phyloP scores from a whole-genome alignment of 2,329 filamentous ascomycete species.

The Arthrocladium fulminans region DNA sequence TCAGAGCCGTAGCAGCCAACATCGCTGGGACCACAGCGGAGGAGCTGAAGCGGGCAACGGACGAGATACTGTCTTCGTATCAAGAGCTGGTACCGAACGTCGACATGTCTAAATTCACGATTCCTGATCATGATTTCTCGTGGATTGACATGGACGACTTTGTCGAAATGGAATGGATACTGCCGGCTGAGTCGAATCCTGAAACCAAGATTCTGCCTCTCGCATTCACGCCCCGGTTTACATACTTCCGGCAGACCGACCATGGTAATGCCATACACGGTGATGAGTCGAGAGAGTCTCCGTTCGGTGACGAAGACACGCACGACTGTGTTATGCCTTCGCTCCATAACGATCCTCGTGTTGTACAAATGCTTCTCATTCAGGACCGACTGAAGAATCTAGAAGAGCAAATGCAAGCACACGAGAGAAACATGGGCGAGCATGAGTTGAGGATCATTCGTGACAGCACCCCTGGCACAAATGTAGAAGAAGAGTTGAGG shows the following conservation, averaged over 20 bases:
- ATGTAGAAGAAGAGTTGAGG: conserved; percentile 37
- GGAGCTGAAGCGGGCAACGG: conserved; percentile 59
- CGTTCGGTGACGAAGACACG: conserved; percentile 86
- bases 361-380: conserved; percentile 79
- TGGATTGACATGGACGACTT: conserved; percentile 99
- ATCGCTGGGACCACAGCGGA: conserved; percentile 73
- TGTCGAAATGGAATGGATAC: conserved; percentile 92
- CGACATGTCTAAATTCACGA: conserved; percentile 78
- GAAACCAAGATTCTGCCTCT: conserved; percentile 91
- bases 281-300: conserved; percentile 74
- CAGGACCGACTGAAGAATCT: conserved; percentile 70
- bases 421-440: conserved; percentile 64
- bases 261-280: conserved; percentile 70
- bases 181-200: conserved; percentile 81
- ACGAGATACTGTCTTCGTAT: conserved; percentile 51
- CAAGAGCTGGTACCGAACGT: conserved; percentile 44
- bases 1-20: conserved; percentile 84
- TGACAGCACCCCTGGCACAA: conserved; percentile 44
- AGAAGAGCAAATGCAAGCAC: conserved; percentile 65
- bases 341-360: conserved; percentile 74
- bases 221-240: conserved; percentile 86
- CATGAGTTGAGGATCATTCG: conserved; percentile 57
- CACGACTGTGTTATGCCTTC: conserved; percentile 88
- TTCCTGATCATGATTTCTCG: conserved; percentile 86
- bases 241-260: conserved; percentile 95